A percentile compares a stretch with the other conserved stretches of the same genome.
These are phyloP conservation scores for Tagetes erecta DNA, from an alignment of 129 eudicot species.

Conservation along the genomic window DNA sequence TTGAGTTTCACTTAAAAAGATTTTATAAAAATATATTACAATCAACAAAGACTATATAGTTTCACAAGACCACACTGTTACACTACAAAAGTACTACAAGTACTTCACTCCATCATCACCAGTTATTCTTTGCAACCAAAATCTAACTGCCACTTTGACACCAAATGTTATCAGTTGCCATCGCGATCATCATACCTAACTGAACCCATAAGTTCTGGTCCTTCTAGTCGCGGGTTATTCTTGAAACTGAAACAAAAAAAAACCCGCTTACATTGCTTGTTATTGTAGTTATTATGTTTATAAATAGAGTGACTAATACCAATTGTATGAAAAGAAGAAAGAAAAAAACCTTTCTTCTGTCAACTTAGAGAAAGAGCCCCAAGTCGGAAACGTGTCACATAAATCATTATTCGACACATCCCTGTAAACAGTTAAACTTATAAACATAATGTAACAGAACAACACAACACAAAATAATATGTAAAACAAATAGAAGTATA, in stretches of 20 bases:
- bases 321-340: background rate
- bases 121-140: constrained; percentile 15
- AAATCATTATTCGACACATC: constrained; percentile 61
- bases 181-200: constrained; percentile 48
- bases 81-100: constrained; percentile 5
- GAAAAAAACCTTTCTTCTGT: constrained; percentile 46
- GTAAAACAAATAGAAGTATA: background rate
- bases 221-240: constrained; percentile 61
- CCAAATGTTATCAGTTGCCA: constrained; percentile 36
- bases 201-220: constrained; percentile 65
- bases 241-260: constrained; percentile 42
- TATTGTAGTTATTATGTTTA: background rate
- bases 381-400: constrained; percentile 66
- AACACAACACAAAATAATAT: background rate
- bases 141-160: background rate
- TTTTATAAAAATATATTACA: background rate
- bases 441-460: background rate
- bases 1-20: background rate
- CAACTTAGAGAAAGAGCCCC: constrained; percentile 58
- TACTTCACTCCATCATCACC: constrained; percentile 18
- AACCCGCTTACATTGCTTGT: background rate
- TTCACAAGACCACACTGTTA: constrained; percentile 16
- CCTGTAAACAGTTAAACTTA: constrained; percentile 22
- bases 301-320: background rate
- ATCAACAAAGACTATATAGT: background rate